These are phyloP conservation scores for Amphichorda felina DNA, from an alignment of 2,329 filamentous ascomycete genomes.

Conservation along the genomic window DNA sequence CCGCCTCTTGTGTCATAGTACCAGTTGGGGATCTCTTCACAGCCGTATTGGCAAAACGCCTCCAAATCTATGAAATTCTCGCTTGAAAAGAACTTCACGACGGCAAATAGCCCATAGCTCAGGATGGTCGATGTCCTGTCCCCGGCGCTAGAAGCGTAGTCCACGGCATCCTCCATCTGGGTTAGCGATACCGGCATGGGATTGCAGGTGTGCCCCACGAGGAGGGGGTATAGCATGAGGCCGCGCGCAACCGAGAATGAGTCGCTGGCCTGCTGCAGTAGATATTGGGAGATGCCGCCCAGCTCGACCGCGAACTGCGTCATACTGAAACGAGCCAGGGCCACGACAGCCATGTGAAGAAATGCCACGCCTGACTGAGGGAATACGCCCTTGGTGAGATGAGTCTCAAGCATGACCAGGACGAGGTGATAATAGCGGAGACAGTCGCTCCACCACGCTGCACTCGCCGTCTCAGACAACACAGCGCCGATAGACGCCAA, in stretches of 20 bases:
- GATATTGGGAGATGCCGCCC: slow-evolving; percentile 47
- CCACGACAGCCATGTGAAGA: slow-evolving; percentile 55
- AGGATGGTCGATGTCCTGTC: slow-evolving; percentile 63
- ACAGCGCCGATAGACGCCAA: slow-evolving; percentile 57
- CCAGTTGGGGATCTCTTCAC: slow-evolving; percentile 65
- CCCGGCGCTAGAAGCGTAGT: slow-evolving; percentile 53
- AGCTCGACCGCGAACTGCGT: slow-evolving; percentile 55
- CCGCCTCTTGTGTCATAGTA: slow-evolving; percentile 59
- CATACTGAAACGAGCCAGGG: slow-evolving; percentile 59
- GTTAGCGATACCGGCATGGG: slow-evolving; percentile 46
- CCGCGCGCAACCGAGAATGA: slow-evolving; percentile 56
- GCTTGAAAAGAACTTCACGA: slow-evolving; percentile 57
- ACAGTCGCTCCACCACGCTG: slow-evolving; percentile 62
- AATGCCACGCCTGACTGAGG: slow-evolving; percentile 60
- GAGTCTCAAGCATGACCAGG: slow-evolving; percentile 54
- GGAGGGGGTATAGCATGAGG: slow-evolving; percentile 56
- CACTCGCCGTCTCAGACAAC: slow-evolving; percentile 55
- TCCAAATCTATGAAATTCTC: slow-evolving; percentile 60
- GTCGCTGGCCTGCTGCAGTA: slow-evolving; percentile 52
- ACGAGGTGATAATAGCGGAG: slow-evolving; percentile 62
- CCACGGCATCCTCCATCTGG: slow-evolving; percentile 53
- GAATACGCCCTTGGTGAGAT: slow-evolving; percentile 51
- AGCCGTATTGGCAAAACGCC: slow-evolving; percentile 57
- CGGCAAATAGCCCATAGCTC: slow-evolving; percentile 55
- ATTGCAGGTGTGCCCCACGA: slow-evolving; percentile 57